Evolutionary conservation across 257 asterid species (phyloP), one percentile per base, ranked within the genome.

Genomic region (Linaria vulgaris): DNA sequence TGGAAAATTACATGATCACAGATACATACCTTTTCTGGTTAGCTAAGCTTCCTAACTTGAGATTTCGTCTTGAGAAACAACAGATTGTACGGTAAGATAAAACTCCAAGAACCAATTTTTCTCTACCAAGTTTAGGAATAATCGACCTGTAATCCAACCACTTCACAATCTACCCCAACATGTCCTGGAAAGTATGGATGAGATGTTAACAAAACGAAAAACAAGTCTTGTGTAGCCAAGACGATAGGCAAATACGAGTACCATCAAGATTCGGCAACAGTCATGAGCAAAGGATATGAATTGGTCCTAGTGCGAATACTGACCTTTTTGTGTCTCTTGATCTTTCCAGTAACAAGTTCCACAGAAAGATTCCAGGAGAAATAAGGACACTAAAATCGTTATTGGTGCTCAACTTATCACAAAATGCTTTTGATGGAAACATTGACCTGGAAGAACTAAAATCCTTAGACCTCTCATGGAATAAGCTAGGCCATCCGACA

Each of bases 311-410:
- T 71, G 50, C 39, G 67, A 20, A 71, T 71, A 71, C 54, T 70
- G 37, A 70, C 70, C 59, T 70, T 48, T 71, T 71, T 5, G 57
- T 71, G 11, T 70, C 75, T 64, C 70, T 70, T 47, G 70, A 70
- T 70, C 21, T 70, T 15, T 70, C 75, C 45, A 70, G 63, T 70
- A 70, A 70, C 70, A 56, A 52, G 70, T 70, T 70, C 59, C 66
- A 63, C 8, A 66, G 75, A 7, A 63, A 56, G 63, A 70, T 70
- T 46, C 70, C 75, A 12, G 19, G 19, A 21, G 66, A 63, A 49
- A 63, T 70, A 5, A 70, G 70, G 61, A 50, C 27, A 34, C 70
- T 70, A 9, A 70, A 56, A 48, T 70, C 75, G 16, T 21, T 70
- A 64, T 56, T 70, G n/a, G 70, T 70, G 25, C 70, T 70, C 55